Percentiles rank a stretch among this genome's conserved stretches.
Evolutionary conservation across 495 filamentous ascomycete genomes (phyloP).

Genomic region (Penicillium paradoxum): DNA sequence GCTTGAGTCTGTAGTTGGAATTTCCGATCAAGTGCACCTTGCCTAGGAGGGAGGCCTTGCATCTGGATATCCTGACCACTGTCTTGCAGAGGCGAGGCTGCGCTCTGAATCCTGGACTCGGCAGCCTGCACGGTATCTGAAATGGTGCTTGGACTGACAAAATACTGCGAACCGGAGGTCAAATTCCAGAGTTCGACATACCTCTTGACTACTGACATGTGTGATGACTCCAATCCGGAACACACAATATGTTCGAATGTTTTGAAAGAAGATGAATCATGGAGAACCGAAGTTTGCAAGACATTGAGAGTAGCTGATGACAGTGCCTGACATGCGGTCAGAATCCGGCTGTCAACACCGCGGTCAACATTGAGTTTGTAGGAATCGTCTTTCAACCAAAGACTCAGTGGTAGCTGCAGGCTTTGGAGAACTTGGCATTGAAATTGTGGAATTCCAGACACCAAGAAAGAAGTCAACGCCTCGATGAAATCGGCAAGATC

Average conservation of each 20-base stretch:
- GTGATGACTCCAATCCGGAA: slow-evolving; percentile 52
- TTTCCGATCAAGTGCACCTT: background rate
- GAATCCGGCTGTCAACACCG: slow-evolving; percentile 31
- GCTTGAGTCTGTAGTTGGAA: background rate
- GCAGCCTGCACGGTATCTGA: slow-evolving; percentile 44
- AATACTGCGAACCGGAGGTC: slow-evolving; percentile 47
- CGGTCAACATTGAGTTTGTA: slow-evolving; percentile 25
- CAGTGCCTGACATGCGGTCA: slow-evolving; percentile 38
- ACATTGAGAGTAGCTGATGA: slow-evolving; percentile 34
- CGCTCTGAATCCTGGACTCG: background rate
- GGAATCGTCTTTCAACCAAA: slow-evolving; percentile 33
- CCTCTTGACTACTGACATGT: slow-evolving; percentile 47
- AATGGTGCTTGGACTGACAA: slow-evolving; percentile 44
- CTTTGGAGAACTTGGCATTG: slow-evolving; percentile 30
- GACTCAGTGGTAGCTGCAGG: slow-evolving; percentile 26
- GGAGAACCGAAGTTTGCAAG: slow-evolving; percentile 27
- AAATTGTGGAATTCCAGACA: slow-evolving; percentile 26
- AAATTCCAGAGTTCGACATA: slow-evolving; percentile 57
- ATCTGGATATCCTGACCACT: background rate
- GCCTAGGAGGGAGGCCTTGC: background rate
- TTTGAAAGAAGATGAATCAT: slow-evolving; percentile 40
- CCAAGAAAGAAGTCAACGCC: slow-evolving; percentile 37
- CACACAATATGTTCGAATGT: slow-evolving; percentile 50
- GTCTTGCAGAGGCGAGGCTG: background rate
- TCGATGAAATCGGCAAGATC: slow-evolving; percentile 35